These are phyloP conservation scores for Erucastrum elatum DNA, from an alignment of 345 rosid genomes.

Conservation along the genomic window DNA sequence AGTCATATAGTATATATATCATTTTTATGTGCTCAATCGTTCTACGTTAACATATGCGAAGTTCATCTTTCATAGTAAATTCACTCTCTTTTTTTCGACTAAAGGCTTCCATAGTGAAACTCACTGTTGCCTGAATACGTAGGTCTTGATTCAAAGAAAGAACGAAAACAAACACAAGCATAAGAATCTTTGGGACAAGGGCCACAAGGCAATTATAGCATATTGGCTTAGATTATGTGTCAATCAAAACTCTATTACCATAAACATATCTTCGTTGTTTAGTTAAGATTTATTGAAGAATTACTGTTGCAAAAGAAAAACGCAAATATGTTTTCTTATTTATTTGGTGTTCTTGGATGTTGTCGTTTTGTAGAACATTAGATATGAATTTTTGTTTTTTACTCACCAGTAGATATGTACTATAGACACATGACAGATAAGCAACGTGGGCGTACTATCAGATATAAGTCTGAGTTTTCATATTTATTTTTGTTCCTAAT, in stretches of 20 bases:
- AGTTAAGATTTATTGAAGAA: constrained; percentile 10
- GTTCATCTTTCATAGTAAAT: background rate
- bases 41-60: constrained; percentile 7
- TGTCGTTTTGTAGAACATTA: constrained; percentile 33
- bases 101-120: background rate
- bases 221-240: constrained; percentile 5
- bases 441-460: constrained; percentile 12
- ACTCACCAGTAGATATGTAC: constrained; percentile 27
- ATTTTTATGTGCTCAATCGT: background rate
- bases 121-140: background rate
- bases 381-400: constrained; percentile 27
- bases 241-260: background rate
- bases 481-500: background rate
- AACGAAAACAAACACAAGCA: background rate
- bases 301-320: background rate
- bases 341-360: constrained; percentile 10
- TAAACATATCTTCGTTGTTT: constrained; percentile 2
- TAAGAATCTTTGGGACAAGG: background rate
- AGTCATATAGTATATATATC: background rate
- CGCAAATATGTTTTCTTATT: background rate
- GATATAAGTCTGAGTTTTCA: background rate
- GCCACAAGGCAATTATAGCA: background rate
- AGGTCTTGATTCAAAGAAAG: background rate
- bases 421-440: constrained; percentile 15
- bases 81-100: too few species aligned